Percentiles rank a stretch among this genome's conserved stretches.
Conservation (phyloP, 768 basidiomycete species). For the Agrocybe pediades region DNA sequence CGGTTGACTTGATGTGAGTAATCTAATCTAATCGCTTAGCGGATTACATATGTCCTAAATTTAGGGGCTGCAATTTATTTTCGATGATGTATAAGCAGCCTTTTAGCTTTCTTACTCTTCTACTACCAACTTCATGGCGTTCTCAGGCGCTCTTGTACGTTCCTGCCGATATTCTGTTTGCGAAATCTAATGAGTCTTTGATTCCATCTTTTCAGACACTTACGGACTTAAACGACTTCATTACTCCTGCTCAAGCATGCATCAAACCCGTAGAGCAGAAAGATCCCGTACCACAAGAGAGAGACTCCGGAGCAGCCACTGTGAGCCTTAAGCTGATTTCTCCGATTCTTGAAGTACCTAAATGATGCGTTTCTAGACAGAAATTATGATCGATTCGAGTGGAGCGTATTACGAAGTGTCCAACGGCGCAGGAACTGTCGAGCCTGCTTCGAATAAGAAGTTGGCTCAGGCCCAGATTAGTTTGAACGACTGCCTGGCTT, state of each 20-base stretch:
- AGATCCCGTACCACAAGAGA: slow-evolving; percentile 29
- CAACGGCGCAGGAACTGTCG: slow-evolving; percentile 7
- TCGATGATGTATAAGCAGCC: slow-evolving; percentile 1
- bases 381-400: slow-evolving; percentile 84
- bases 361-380: slow-evolving; percentile 57
- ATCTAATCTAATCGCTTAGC: not conserved
- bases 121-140: slow-evolving; percentile 57
- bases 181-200: not conserved
- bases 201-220: slow-evolving; percentile 56
- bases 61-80: not conserved
- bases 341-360: not conserved
- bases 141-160: slow-evolving; percentile 84
- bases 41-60: not conserved
- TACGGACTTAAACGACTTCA: slow-evolving; percentile 96
- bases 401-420: slow-evolving; percentile 90
- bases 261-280: slow-evolving; percentile 85
- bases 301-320: slow-evolving; percentile 40
- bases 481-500: slow-evolving; percentile 96
- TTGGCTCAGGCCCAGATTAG: slow-evolving; percentile 94
- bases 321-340: slow-evolving; percentile 9
- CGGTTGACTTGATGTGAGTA: not conserved
- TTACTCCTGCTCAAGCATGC: slow-evolving; percentile 94
- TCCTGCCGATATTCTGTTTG: slow-evolving; percentile 1
- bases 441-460: slow-evolving; percentile 42
- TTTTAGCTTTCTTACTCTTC: not conserved